These are phyloP conservation scores for Parasarocladium wereldwijsianum DNA, from an alignment of 2,329 filamentous ascomycete genomes.

Conservation along the genomic window DNA sequence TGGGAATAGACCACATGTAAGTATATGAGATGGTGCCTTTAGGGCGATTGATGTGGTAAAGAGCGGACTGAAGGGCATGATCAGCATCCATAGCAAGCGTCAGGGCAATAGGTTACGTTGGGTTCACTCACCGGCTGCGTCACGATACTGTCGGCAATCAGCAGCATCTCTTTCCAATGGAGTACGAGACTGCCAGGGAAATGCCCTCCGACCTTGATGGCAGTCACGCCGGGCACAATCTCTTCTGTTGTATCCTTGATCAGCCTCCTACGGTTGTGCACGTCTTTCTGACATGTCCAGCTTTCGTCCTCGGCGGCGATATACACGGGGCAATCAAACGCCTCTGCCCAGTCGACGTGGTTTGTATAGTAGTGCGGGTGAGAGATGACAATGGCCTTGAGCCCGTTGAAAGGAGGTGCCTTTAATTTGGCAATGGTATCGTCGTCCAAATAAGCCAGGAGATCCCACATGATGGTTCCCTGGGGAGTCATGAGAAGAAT, in stretches of 20 bases:
- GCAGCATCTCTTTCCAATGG: slow-evolving; percentile 44
- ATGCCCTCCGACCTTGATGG: slow-evolving; percentile 62
- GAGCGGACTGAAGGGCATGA: slow-evolving; percentile 21
- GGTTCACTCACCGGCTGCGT: too few relatives aligned
- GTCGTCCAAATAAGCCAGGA: slow-evolving; percentile 53
- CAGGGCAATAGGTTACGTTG: too few relatives aligned
- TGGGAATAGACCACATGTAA: slow-evolving; percentile 68
- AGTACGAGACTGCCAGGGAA: slow-evolving; percentile 62
- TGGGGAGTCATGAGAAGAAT: slow-evolving; percentile 48
- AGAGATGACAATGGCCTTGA: slow-evolving; percentile 59
- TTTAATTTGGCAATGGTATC: slow-evolving; percentile 45
- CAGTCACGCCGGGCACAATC: slow-evolving; percentile 25
- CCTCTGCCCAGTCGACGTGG: slow-evolving; percentile 56
- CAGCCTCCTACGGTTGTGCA: slow-evolving; percentile 28
- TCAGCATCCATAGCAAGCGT: slow-evolving; percentile 33
- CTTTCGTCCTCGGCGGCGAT: slow-evolving; percentile 46
- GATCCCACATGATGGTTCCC: slow-evolving; percentile 72
- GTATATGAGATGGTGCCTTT: slow-evolving; percentile 38
- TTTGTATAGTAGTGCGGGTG: slow-evolving; percentile 78
- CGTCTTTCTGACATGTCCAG: slow-evolving; percentile 43
- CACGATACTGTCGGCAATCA: slow-evolving; percentile 65
- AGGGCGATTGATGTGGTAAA: slow-evolving; percentile 19
- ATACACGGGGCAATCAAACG: slow-evolving; percentile 58
- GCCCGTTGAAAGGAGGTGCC: slow-evolving; percentile 44
- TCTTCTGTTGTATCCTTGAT: slow-evolving; percentile 28